These are phyloP conservation scores for Diaporthe citriasiana DNA, from an alignment of 2,329 filamentous ascomycete species.

Conservation along the genomic window DNA sequence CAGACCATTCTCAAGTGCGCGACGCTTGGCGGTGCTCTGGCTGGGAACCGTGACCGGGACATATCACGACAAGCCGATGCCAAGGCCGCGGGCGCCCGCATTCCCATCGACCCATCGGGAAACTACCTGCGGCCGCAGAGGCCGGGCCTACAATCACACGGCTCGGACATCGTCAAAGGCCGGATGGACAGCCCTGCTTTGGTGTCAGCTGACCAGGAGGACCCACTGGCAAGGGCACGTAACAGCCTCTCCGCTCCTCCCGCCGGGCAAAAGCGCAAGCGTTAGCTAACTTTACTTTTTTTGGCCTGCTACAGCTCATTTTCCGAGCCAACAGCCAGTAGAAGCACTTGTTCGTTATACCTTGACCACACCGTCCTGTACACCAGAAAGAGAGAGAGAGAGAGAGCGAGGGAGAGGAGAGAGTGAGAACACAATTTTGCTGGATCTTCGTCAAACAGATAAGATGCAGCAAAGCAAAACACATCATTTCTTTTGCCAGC, in stretches of 20 bases:
- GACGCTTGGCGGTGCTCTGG: conserved; percentile 87
- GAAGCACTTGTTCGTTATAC: conserved; percentile 36
- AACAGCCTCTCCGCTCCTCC: conserved; percentile 62
- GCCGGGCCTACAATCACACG: conserved; percentile 69
- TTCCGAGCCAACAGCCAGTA: conserved; percentile 44
- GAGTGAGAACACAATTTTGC: conserved; percentile 19
- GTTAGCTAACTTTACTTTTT: conserved; percentile 43
- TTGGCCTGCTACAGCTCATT: conserved; percentile 43
- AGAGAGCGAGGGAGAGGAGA: neutral
- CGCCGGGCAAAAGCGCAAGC: conserved; percentile 43
- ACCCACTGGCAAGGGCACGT: conserved; percentile 68
- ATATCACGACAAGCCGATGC: conserved; percentile 65
- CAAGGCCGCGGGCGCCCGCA: conserved; percentile 58
- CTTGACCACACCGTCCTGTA: conserved; percentile 35
- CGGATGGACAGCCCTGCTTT: conserved; percentile 73
- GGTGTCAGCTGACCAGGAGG: conserved; percentile 71
- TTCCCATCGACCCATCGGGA: conserved; percentile 50
- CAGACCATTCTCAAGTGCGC: conserved; percentile 98
- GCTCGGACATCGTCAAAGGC: conserved; percentile 46
- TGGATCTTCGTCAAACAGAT: conserved; percentile 32
- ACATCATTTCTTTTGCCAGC: conserved; percentile 30
- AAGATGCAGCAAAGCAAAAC: conserved; percentile 37
- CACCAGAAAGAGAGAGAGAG: conserved; percentile 5
- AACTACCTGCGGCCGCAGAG: conserved; percentile 58
- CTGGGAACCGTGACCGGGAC: conserved; percentile 78